Conservation (phyloP, 2,329 filamentous ascomycete species). For the Lachnellula arida region DNA sequence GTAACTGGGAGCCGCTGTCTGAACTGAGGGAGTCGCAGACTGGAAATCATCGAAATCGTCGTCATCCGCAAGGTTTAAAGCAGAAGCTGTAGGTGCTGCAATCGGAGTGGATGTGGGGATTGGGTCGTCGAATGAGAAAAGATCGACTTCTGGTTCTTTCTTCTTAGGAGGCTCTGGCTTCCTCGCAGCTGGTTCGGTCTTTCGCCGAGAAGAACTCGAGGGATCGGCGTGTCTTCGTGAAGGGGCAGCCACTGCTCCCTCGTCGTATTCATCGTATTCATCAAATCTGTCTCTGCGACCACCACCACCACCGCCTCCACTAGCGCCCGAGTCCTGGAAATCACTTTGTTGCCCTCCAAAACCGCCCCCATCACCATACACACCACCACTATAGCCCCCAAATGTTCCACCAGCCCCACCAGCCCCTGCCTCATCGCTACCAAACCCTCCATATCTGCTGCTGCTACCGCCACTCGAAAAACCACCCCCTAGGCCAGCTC, state of each 20-base stretch:
- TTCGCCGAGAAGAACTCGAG: constrained; percentile 31
- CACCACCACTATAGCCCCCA: constrained; percentile 62
- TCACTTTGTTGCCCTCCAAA: constrained; percentile 76
- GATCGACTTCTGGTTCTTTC: constrained; percentile 83
- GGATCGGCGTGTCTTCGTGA: constrained; percentile 30
- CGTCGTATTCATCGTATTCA: constrained; percentile 95
- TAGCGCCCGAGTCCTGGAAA: constrained; percentile 54
- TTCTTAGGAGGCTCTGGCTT: constrained; percentile 69
- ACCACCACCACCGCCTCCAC: constrained; percentile 23
- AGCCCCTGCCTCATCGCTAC: constrained; percentile 67
- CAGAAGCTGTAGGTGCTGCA: constrained; percentile 40
- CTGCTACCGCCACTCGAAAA: constrained; percentile 44
- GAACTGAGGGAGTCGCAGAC: constrained; percentile 62
- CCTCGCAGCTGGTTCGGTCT: constrained; percentile 48
- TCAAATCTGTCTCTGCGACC: constrained; percentile 75
- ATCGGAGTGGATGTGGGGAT: constrained; percentile 41
- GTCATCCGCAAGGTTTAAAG: constrained; percentile 57
- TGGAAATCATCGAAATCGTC: constrained; percentile 99
- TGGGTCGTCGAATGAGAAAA: constrained; percentile 88
- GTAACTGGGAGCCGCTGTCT: constrained; percentile 40
- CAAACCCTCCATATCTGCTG: constrained; percentile 77
- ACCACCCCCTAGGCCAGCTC: constrained; percentile 54
- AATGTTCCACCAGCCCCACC: constrained; percentile 55
- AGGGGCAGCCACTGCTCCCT: constrained; percentile 55
- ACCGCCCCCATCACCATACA: constrained; percentile 94